Evolutionary conservation across 2,329 filamentous ascomycete genomes (phyloP), one percentile per base, ranked within the genome.

Genomic region (Trichoderma endophyticum): DNA sequence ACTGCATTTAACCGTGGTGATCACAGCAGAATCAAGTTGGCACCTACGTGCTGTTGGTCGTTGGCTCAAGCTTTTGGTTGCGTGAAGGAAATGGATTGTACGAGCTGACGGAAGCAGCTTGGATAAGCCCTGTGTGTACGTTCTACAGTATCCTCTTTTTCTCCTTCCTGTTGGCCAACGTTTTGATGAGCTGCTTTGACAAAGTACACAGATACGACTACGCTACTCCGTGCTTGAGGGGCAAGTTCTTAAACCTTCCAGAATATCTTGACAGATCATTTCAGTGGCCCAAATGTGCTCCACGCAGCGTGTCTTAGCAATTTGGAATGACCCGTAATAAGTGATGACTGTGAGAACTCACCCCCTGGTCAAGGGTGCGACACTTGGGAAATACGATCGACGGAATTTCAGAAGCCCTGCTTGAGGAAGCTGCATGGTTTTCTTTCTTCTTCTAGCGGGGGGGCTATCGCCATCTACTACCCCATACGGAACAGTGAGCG

Each of bases 241-340:
- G 24, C 61, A 57, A 51, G 21, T 48, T 51, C 14, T 32, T 34
- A n/a, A 60, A 66, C 61, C 70, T 71, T 71, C 70, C 60, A 71
- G 70, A 66, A 71, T 56, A 60, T 71, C 34, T 60, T 60, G 65
- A 68, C 65, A 60, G 36, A 36, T 71, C 62, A 71, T 66, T 71
- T 66, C 54, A 71, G n/a, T 24, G 54, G 43, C 61, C 32, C 51
- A 71, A 63, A 59, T 60, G 21, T 67, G 64, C 65, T 69, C 65
- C 65, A 69, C 65, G 65, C 36, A 21, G 56, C 56, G 26, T 26
- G 66, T 28, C 66, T 60, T 60, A 57, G 56, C 66, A 48, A 60
- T 34, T 61, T 61, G 56, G 15, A 69, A 61, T 28, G 26, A 43
- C 56, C 66, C 51, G 36, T 61, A 69, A 69, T 39, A 61, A 48